Evolutionary conservation across 2,329 filamentous ascomycete genomes (phyloP).

Genomic region (Colletotrichum orchidophilum): DNA sequence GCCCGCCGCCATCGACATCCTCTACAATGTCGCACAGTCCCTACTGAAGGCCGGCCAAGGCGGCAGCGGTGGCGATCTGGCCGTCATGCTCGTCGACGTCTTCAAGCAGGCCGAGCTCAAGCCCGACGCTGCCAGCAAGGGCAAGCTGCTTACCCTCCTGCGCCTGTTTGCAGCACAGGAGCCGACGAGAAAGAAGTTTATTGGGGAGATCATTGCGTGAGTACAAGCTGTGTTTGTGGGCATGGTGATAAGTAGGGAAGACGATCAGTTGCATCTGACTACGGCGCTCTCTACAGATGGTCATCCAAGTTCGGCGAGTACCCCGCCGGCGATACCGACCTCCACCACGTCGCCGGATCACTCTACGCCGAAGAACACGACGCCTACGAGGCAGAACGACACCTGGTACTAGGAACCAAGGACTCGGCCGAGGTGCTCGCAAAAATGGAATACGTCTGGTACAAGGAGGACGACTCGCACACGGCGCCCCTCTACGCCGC

Average conservation of each 20-base stretch:
- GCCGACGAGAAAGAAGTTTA: constrained; percentile 92
- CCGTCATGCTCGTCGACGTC: constrained; percentile 87
- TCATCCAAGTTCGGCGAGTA: constrained; percentile 85
- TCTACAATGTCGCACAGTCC: constrained; percentile 84
- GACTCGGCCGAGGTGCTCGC: constrained; percentile 85
- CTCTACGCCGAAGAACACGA: constrained; percentile 95
- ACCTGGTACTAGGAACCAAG: constrained; percentile 87
- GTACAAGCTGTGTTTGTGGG: constrained; percentile 40
- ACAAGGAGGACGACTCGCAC: constrained; percentile 86
- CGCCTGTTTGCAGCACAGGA: constrained; percentile 84
- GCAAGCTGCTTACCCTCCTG: constrained; percentile 79
- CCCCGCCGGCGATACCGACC: constrained; percentile 90
- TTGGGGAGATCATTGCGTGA: constrained; percentile 82
- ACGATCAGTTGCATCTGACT: constrained; percentile 11
- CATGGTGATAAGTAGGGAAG: background rate
- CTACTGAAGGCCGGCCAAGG: constrained; percentile 93
- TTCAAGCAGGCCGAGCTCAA: constrained; percentile 87
- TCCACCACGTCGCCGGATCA: constrained; percentile 90
- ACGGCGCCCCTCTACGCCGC: constrained; percentile 87
- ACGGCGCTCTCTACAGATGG: constrained; percentile 66
- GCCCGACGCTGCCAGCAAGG: constrained; percentile 79
- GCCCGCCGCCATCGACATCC: constrained; percentile 84
- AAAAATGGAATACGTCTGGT: constrained; percentile 92
- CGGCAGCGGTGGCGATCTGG: constrained; percentile 90
- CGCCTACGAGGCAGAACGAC: constrained; percentile 90